A percentile compares a stretch with the other conserved stretches of the same genome.
Conservation (phyloP, 208 protist genomes). For the Leishmania aethiopica region DNA sequence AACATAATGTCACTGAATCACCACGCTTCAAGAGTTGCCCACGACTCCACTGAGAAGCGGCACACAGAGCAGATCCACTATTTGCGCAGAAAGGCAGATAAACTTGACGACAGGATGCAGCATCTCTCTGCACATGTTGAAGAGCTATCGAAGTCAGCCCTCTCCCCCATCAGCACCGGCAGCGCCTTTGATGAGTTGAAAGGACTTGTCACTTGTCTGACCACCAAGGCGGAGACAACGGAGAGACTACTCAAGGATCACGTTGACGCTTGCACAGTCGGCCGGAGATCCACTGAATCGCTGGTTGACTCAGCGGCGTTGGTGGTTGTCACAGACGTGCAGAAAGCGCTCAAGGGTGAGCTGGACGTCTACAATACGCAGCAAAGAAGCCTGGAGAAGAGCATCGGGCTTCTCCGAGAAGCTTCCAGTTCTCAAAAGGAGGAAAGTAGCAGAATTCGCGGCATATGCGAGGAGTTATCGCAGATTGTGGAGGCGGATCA, state of each 20-base stretch:
- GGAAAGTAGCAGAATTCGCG: slow-evolving; percentile 8
- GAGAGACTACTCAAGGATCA: slow-evolving; percentile 5
- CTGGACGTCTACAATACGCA: not conserved
- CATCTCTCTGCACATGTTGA: not conserved
- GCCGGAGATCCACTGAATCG: not conserved
- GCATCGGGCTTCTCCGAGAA: not conserved
- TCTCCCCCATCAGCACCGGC: not conserved
- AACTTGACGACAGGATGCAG: slow-evolving; percentile 31
- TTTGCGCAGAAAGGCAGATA: slow-evolving; percentile 30
- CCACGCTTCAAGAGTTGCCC: not conserved
- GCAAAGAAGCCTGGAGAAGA: slow-evolving; percentile 2
- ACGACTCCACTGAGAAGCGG: slow-evolving; percentile 12
- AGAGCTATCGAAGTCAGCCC: not conserved
- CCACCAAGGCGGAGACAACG: not conserved
- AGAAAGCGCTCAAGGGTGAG: not conserved
- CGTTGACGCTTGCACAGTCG: not conserved
- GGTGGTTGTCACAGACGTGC: not conserved
- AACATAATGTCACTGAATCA: slow-evolving; percentile 31
- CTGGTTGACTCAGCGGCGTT: not conserved
- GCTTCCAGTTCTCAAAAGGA: slow-evolving; percentile 8
- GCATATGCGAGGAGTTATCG: slow-evolving; percentile 17
- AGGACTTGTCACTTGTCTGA: slow-evolving; percentile 1
- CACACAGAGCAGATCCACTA: slow-evolving; percentile 29
- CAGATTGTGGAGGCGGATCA: slow-evolving; percentile 15
- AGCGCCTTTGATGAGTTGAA: slow-evolving; percentile 8